These are phyloP conservation scores for Ottelia alismoides DNA, from an alignment of 106 monocot genomes.

Conservation along the genomic window DNA sequence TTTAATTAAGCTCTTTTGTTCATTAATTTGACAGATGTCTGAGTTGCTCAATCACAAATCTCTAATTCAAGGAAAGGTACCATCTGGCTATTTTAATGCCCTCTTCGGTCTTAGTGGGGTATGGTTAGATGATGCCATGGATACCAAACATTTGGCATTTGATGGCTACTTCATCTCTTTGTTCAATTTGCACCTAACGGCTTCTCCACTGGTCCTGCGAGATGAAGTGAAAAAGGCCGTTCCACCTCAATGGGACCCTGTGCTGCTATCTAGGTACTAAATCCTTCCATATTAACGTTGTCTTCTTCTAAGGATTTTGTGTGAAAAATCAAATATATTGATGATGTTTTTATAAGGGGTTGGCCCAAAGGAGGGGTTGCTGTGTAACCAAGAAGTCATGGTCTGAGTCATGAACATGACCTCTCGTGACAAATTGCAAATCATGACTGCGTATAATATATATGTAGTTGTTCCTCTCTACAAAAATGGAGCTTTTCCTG, in stretches of 20 bases:
- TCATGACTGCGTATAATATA: no score
- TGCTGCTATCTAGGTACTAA: constrained; percentile 50
- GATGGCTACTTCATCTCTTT: constrained; percentile 89
- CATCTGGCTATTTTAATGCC: constrained; percentile 91
- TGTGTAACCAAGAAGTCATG: no score
- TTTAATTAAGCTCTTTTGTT: constrained; percentile 3
- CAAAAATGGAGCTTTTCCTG: no score
- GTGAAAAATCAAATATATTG: no score
- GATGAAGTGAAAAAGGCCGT: constrained; percentile 79
- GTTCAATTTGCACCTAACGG: constrained; percentile 70
- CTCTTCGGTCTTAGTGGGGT: constrained; percentile 77
- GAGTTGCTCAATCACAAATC: constrained; percentile 81
- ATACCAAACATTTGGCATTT: constrained; percentile 69
- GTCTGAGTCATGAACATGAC: no score
- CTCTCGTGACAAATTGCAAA: no score
- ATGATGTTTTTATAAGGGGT: no score
- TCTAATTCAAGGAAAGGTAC: constrained; percentile 78
- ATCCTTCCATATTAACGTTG: no score
- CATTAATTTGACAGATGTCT: constrained; percentile 56
- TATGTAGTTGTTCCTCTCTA: no score
- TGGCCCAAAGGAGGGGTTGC: no score
- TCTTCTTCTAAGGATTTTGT: no score
- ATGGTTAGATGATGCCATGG: constrained; percentile 68
- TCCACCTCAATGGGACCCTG: constrained; percentile 85
- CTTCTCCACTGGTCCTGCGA: constrained; percentile 61